Percentiles rank a stretch among this genome's conserved stretches.
phyloP scores from a whole-genome alignment of 1,284 basidiomycete genomes.

The Ganoderma resinaceum region DNA sequence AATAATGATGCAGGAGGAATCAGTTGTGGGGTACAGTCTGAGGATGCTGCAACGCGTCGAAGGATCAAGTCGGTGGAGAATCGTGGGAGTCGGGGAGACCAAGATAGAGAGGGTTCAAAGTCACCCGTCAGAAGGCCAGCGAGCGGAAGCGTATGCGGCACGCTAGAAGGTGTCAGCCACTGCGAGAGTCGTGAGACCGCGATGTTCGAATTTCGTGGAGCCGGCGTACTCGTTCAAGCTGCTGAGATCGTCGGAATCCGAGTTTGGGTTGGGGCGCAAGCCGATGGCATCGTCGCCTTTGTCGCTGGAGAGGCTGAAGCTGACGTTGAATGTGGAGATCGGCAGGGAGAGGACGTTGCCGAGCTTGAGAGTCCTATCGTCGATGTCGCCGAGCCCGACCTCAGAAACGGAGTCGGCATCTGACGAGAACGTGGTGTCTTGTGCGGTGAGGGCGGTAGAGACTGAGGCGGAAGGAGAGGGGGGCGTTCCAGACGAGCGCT shows the following conservation, averaged over 20 bases:
- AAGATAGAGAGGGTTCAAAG: neutral
- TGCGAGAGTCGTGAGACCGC: neutral
- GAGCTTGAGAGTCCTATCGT: neutral
- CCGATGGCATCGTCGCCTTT: neutral
- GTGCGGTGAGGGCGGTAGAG: neutral
- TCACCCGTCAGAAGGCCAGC: neutral
- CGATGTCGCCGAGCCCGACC: neutral
- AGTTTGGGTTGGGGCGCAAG: neutral
- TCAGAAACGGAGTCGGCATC: neutral
- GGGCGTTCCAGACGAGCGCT: neutral
- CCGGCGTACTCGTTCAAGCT: neutral
- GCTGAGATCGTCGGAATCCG: neutral
- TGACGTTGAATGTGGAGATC: neutral
- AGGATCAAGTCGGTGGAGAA: neutral
- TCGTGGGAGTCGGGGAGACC: neutral
- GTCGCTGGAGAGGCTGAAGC: neutral
- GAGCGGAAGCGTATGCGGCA: neutral
- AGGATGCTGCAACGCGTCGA: neutral
- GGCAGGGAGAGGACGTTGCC: neutral
- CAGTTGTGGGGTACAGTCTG: neutral
- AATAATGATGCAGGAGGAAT: neutral
- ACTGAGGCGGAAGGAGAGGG: neutral
- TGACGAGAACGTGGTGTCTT: neutral
- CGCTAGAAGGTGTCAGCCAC: neutral
- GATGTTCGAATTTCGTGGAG: neutral